Conservation (phyloP, 2,329 filamentous ascomycete species). For the Coniella lustricola region DNA sequence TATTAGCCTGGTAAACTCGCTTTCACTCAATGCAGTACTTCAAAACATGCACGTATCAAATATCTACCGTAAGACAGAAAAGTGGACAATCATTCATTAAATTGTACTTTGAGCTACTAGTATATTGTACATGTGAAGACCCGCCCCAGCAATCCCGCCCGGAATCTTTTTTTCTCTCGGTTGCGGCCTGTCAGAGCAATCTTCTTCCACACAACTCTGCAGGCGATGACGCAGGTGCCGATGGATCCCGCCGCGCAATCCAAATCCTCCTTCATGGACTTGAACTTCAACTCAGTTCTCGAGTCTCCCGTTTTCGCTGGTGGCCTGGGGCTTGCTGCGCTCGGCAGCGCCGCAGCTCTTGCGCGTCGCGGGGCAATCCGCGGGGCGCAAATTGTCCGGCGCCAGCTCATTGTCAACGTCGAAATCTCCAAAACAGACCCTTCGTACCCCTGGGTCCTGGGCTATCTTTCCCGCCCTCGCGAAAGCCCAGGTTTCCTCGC, state of each 20-base stretch:
- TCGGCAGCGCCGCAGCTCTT: slow-evolving; percentile 75
- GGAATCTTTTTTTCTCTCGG: slow-evolving; percentile 1
- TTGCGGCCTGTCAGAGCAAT: not conserved
- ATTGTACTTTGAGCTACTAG: too few relatives aligned
- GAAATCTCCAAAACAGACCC: slow-evolving; percentile 93
- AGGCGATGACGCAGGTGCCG: slow-evolving; percentile 16
- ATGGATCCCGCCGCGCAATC: slow-evolving; percentile 16
- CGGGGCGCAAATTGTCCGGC: slow-evolving; percentile 66
- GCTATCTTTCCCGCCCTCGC: slow-evolving; percentile 86
- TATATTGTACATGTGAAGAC: slow-evolving; percentile 3
- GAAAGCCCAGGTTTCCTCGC: slow-evolving; percentile 53
- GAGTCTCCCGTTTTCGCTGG: slow-evolving; percentile 58
- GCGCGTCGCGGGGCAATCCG: slow-evolving; percentile 70
- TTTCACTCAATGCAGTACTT: too few relatives aligned
- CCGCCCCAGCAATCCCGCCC: slow-evolving; percentile 8
- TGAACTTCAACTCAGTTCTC: slow-evolving; percentile 52
- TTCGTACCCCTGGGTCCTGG: slow-evolving; percentile 87
- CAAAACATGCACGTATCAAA: too few relatives aligned
- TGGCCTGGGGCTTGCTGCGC: slow-evolving; percentile 83
- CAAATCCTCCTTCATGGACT: slow-evolving; percentile 17
- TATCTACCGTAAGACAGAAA: not conserved
- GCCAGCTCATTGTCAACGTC: slow-evolving; percentile 85
- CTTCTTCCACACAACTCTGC: not conserved
- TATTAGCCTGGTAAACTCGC: too few relatives aligned
- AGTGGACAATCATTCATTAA: not conserved